phyloP scores from a whole-genome alignment of 495 filamentous ascomycete genomes.

The Neurospora sp. region DNA sequence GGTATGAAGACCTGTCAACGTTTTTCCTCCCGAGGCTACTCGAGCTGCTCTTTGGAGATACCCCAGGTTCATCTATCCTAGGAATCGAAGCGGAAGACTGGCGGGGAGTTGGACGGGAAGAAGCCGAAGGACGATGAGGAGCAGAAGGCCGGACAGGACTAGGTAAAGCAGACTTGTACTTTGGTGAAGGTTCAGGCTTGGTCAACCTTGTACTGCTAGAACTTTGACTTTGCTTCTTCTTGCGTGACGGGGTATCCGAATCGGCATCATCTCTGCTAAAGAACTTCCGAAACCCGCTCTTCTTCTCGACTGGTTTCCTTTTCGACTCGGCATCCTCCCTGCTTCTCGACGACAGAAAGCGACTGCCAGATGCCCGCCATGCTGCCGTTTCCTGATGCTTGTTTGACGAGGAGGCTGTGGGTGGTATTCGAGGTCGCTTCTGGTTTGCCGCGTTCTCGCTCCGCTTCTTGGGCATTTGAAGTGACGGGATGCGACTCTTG shows the following conservation, averaged over 20 bases:
- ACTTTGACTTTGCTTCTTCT: slow-evolving; percentile 12
- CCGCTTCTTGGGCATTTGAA: slow-evolving; percentile 6
- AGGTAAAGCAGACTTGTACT: background rate
- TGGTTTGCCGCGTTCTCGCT: slow-evolving; percentile 32
- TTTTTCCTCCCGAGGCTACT: background rate
- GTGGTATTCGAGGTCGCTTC: slow-evolving; percentile 30
- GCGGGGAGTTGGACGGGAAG: slow-evolving; percentile 6
- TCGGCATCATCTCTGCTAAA: slow-evolving; percentile 21
- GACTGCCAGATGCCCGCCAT: slow-evolving; percentile 17
- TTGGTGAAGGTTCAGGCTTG: background rate
- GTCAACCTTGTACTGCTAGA: slow-evolving; percentile 1
- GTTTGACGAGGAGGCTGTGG: slow-evolving; percentile 9
- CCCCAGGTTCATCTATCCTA: slow-evolving; percentile 27
- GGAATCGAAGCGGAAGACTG: slow-evolving; percentile 13
- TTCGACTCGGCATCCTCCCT: slow-evolving; percentile 9
- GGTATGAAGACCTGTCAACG: slow-evolving; percentile 19
- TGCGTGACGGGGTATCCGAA: slow-evolving; percentile 13
- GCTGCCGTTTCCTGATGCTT: slow-evolving; percentile 12
- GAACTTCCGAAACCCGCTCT: slow-evolving; percentile 20
- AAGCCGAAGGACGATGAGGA: slow-evolving; percentile 13
- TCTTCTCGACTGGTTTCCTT: slow-evolving; percentile 18
- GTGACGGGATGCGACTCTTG: slow-evolving; percentile 3
- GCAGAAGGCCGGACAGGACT: slow-evolving; percentile 1
- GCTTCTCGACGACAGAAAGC: slow-evolving; percentile 11
- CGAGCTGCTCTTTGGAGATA: slow-evolving; percentile 25